Evolutionary conservation across 2,329 filamentous ascomycete genomes (phyloP).

Genomic region (Aspergillus novofumigatus): DNA sequence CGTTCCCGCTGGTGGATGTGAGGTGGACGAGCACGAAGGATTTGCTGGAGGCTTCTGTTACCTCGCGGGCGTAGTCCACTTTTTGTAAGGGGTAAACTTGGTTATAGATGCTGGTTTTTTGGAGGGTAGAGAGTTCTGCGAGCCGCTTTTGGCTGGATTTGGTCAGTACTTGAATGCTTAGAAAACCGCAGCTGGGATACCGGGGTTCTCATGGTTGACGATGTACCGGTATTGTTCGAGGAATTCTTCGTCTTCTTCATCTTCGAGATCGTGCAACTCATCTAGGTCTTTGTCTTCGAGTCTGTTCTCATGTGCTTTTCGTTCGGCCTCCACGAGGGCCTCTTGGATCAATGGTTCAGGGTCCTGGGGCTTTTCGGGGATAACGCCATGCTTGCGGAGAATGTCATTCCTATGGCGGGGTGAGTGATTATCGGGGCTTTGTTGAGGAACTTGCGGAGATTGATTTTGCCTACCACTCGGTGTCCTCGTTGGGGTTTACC

Average conservation of each 20-base stretch:
- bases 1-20: constrained; percentile 73
- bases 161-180: not conserved
- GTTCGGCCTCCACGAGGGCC: constrained; percentile 77
- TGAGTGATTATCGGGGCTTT: constrained; percentile 11
- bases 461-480: constrained; percentile 70
- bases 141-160: constrained; percentile 67
- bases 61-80: constrained; percentile 84
- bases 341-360: constrained; percentile 96
- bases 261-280: constrained; percentile 88
- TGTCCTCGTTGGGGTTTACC: constrained; percentile 93
- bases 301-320: constrained; percentile 84
- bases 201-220: not conserved
- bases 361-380: constrained; percentile 95
- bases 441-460: constrained; percentile 7
- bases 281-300: constrained; percentile 92
- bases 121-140: constrained; percentile 71
- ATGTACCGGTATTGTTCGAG: constrained; percentile 71
- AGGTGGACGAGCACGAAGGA: constrained; percentile 70
- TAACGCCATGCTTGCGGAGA: constrained; percentile 90
- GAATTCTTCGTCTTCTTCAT: constrained; percentile 91
- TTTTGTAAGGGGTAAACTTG: constrained; percentile 92
- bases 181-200: not conserved
- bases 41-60: constrained; percentile 81
- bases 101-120: constrained; percentile 76
- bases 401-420: constrained; percentile 82